phyloP scores from a whole-genome alignment of 2,329 filamentous ascomycete genomes.

The Botrytis tulipae region DNA sequence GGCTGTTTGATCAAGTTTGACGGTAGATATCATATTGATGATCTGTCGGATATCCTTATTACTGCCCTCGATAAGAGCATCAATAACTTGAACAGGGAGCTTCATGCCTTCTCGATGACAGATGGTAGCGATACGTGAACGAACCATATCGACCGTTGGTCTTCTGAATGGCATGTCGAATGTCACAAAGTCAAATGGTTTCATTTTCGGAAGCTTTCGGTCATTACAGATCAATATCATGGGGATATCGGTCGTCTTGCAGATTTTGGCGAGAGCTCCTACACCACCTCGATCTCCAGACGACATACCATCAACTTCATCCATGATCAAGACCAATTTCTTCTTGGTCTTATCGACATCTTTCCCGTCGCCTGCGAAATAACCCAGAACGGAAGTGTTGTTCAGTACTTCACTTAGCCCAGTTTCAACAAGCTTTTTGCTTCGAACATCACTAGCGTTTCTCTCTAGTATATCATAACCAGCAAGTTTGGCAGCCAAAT shows the following conservation, averaged over 20 bases:
- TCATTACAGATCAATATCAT: slow-evolving; percentile 99
- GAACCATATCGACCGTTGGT: slow-evolving; percentile 86
- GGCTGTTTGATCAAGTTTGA: slow-evolving; percentile 78
- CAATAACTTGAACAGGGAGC: slow-evolving; percentile 77
- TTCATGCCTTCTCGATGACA: slow-evolving; percentile 89
- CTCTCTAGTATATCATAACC: slow-evolving; percentile 92
- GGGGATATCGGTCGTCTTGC: slow-evolving; percentile 91
- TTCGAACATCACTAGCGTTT: slow-evolving; percentile 92
- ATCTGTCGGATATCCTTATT: slow-evolving; percentile 96
- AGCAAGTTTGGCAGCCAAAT: slow-evolving; percentile 88
- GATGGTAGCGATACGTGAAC: slow-evolving; percentile 91
- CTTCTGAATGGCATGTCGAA: slow-evolving; percentile 85
- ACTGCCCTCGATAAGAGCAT: slow-evolving; percentile 91
- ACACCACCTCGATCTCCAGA: slow-evolving; percentile 95
- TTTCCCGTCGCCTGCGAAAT: slow-evolving; percentile 81
- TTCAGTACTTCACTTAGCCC: slow-evolving; percentile 88
- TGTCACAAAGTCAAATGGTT: slow-evolving; percentile 85
- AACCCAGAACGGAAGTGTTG: slow-evolving; percentile 89
- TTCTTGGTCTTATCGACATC: slow-evolving; percentile 78
- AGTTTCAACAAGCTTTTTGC: slow-evolving; percentile 90
- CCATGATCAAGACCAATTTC: slow-evolving; percentile 96
- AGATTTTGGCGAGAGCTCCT: slow-evolving; percentile 87
- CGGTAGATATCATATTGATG: slow-evolving; percentile 96
- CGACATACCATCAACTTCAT: slow-evolving; percentile 98
- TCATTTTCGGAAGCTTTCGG: slow-evolving; percentile 91